Evolutionary conservation across 495 filamentous ascomycete genomes (phyloP).

Genomic region (Patellaria atrata): DNA sequence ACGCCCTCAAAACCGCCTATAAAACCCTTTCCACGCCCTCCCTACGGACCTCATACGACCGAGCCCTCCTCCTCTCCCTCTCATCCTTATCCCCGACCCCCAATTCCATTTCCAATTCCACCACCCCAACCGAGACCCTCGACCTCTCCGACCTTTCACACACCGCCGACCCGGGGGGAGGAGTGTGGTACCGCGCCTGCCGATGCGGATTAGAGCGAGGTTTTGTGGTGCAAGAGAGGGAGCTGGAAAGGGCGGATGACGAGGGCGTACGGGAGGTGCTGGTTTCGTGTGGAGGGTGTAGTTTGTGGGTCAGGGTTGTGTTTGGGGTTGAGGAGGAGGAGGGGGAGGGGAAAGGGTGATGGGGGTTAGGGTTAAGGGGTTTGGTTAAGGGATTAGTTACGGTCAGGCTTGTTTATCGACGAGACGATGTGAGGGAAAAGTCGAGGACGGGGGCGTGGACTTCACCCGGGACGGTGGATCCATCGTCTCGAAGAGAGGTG

Average conservation of each 20-base stretch:
- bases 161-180: not conserved
- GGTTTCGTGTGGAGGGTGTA: constrained; percentile 21
- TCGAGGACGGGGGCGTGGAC: not conserved
- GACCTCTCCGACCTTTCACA: not conserved
- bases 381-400: not conserved
- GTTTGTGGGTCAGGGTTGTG: constrained; percentile 18
- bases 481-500: too few relatives aligned
- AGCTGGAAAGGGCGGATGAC: constrained; percentile 10
- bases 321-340: constrained; percentile 17
- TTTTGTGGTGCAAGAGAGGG: constrained; percentile 11
- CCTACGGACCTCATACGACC: not conserved
- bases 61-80: not conserved
- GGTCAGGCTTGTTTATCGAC: not conserved
- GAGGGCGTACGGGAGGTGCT: constrained; percentile 13
- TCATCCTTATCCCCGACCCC: not conserved
- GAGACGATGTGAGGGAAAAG: not conserved
- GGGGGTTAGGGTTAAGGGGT: not conserved
- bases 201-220: constrained; percentile 12
- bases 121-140: not conserved
- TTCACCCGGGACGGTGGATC: too few relatives aligned
- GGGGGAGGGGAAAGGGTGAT: not conserved
- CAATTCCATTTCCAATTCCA: not conserved
- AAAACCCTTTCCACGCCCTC: not conserved
- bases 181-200: constrained; percentile 4
- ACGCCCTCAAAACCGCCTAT: constrained; percentile 1